Evolutionary conservation across 805 yeast species (phyloP), one percentile per base, ranked within the genome.

Genomic region (Yarrowia osloensis): DNA sequence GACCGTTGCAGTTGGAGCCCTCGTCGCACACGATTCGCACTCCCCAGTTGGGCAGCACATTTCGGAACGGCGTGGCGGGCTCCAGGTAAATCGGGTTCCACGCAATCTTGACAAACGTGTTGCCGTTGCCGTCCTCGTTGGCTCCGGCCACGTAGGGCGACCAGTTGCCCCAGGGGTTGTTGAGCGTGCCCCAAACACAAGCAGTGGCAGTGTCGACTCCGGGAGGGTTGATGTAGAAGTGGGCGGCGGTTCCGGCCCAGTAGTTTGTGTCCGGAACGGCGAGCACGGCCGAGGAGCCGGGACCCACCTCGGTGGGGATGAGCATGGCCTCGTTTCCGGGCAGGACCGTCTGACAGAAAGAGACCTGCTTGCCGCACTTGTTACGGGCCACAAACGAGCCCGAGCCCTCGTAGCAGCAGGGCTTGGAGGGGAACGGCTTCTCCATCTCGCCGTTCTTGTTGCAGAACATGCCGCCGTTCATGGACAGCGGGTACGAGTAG

Each of bases 241-340:
- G 97, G 42, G 97, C 88, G 46, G 97, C 91, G 46, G 97, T 90
- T 13, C 84, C 78, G 15, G 95, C 95, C 89, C 90, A 91, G 80
- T 91, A 91, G 67, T 86, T 86, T 2, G 92, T 79, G 37, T 72
- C 78, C 19, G 97, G 97, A 65, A 91, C 97, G 24, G 97, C 96
- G 68, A 91, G 78, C 2, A 82, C 80, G 67, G 80, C 77, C n/a
- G 80, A 69, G 9, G 78, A 73, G 11, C 85, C 83, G 15, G 81
- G 77, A n/a, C 79, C 82, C 67, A 88, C 86, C 66, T 82, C 75
- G 24, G 96, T 91, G 69, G 97, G 97, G 71, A 92, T 91, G 75
- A 91, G 81, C 97, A 91, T 91, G 72, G 91, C 96, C 80, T 91
- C 97, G 77, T 91, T 90, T 71, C 97, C 97, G 26, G 97, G 97